Evolutionary conservation across 1,139 yeast species (phyloP).

Genomic region (Scheffersomyces cryptocercus): DNA sequence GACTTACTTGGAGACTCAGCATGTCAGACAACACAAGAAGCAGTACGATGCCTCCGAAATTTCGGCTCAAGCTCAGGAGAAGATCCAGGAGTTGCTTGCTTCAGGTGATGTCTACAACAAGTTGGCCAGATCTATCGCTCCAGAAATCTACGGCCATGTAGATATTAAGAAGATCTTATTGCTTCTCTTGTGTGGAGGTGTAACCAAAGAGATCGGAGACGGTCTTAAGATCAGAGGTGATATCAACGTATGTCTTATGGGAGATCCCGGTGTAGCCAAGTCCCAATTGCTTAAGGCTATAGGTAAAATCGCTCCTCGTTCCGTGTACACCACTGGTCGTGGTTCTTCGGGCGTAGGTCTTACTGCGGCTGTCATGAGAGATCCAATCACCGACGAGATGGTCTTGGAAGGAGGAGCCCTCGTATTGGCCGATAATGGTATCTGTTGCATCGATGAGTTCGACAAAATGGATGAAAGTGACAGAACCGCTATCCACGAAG

Average conservation of each 20-base stretch:
- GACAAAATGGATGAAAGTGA: slow-evolving; percentile 98
- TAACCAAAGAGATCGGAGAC: slow-evolving; percentile 90
- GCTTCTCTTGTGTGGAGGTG: slow-evolving; percentile 89
- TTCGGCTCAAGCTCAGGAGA: slow-evolving; percentile 54
- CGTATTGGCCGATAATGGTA: slow-evolving; percentile 95
- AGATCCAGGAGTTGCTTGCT: slow-evolving; percentile 50
- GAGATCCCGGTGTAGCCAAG: slow-evolving; percentile 99
- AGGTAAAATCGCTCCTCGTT: slow-evolving; percentile 92
- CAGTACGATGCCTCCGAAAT: slow-evolving; percentile 72
- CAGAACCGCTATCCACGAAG: slow-evolving; percentile 98
- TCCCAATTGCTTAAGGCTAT: slow-evolving; percentile 93
- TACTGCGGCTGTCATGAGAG: slow-evolving; percentile 99
- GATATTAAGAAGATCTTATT: slow-evolving; percentile 92
- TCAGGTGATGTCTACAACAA: slow-evolving; percentile 77
- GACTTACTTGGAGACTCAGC: slow-evolving; percentile 88
- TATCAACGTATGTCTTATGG: slow-evolving; percentile 94
- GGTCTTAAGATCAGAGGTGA: slow-evolving; percentile 98
- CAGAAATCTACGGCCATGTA: slow-evolving; percentile 92
- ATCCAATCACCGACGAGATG: slow-evolving; percentile 98
- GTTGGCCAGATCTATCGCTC: slow-evolving; percentile 89
- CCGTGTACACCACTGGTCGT: slow-evolving; percentile 97
- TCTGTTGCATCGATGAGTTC: slow-evolving; percentile 98
- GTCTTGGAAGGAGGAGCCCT: slow-evolving; percentile 98
- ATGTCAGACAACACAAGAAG: slow-evolving; percentile 82
- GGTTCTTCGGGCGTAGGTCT: slow-evolving; percentile 99